Percentiles rank a stretch among this genome's conserved stretches.
Conservation (phyloP, 257 asterid genomes). For the Lavandula angustifolia region DNA sequence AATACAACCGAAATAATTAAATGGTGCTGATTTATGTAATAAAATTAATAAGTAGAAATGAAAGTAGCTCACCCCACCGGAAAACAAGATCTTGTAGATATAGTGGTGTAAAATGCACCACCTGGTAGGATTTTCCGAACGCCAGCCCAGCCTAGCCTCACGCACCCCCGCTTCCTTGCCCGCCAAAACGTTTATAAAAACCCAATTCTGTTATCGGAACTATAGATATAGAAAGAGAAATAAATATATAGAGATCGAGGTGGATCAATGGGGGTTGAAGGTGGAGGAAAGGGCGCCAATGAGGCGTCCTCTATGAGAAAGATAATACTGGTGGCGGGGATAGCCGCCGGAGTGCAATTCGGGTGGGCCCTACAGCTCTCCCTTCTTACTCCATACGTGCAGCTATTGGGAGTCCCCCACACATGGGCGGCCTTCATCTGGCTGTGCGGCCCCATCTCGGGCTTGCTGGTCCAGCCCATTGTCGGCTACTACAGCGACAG, state of each 20-base stretch:
- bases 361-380: conserved; percentile 98
- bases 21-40: too few relatives aligned
- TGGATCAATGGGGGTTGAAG: conserved; percentile 27
- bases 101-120: too few relatives aligned
- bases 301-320: conserved; percentile 42
- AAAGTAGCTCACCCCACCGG: too few relatives aligned
- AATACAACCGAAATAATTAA: too few relatives aligned
- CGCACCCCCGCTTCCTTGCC: conserved; percentile 26
- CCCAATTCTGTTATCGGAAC: conserved; percentile 1
- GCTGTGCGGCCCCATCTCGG: conserved; percentile 91
- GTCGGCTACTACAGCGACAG: conserved; percentile 91
- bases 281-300: conserved; percentile 19
- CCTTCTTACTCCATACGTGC: conserved; percentile 82
- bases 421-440: conserved; percentile 72
- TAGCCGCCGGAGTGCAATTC: conserved; percentile 89
- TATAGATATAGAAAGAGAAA: not conserved
- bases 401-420: conserved; percentile 81
- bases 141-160: not conserved
- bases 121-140: too few relatives aligned
- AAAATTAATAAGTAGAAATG: too few relatives aligned
- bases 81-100: too few relatives aligned
- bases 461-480: conserved; percentile 84
- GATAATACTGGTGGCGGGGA: conserved; percentile 64
- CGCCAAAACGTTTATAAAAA: conserved; percentile 59
- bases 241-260: too few relatives aligned